phyloP scores from a whole-genome alignment of 2,329 filamentous ascomycete species.

The Botrytis paeoniae region DNA sequence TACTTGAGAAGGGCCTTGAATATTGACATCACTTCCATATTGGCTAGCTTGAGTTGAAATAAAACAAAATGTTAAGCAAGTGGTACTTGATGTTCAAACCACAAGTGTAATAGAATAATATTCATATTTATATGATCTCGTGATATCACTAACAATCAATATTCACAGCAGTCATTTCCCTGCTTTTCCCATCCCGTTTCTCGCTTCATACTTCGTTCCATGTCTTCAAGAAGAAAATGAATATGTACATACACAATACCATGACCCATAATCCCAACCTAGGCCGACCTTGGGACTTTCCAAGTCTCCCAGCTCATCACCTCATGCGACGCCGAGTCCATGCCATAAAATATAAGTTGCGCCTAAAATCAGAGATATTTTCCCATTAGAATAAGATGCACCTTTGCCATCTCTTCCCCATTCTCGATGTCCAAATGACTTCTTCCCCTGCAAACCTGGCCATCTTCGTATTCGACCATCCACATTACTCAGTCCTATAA shows the following conservation, averaged over 20 bases:
- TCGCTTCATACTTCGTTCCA: not conserved
- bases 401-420: not conserved
- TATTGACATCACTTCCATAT: not conserved
- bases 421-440: not conserved
- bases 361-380: slow-evolving; percentile 5
- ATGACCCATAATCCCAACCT: slow-evolving; percentile 22
- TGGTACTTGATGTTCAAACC: not conserved
- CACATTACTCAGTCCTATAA: slow-evolving; percentile 62
- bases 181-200: not conserved
- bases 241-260: slow-evolving; percentile 34
- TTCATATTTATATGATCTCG: slow-evolving; percentile 28
- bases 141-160: slow-evolving; percentile 23
- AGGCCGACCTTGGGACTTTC: slow-evolving; percentile 13
- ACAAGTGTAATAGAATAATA: slow-evolving; percentile 22
- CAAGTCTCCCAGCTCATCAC: slow-evolving; percentile 16
- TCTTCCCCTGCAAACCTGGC: not conserved
- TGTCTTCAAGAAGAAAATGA: slow-evolving; percentile 25
- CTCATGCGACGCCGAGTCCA: slow-evolving; percentile 30
- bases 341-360: slow-evolving; percentile 26
- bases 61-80: not conserved
- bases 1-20: not conserved
- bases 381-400: not conserved
- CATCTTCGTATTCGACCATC: not conserved
- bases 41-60: not conserved
- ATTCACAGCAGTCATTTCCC: slow-evolving; percentile 24